Conservation (phyloP, 305 asterid genomes). For the Fraxinus baroniana region DNA sequence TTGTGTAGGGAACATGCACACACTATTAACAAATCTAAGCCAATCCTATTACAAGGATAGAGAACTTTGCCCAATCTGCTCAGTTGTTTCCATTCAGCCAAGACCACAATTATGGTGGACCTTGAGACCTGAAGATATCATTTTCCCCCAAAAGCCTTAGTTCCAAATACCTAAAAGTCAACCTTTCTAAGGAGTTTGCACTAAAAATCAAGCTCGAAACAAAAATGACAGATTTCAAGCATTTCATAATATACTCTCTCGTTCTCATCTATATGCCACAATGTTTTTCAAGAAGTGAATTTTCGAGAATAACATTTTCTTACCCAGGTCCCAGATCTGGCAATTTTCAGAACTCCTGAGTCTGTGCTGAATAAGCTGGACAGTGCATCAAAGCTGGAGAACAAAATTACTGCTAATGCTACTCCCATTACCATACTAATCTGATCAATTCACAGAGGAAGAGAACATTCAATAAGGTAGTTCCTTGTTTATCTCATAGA, state of each 20-base stretch:
- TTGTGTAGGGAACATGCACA: background rate
- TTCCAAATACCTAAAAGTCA: background rate
- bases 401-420: constrained; percentile 58
- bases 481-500: constrained; percentile 15
- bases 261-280: background rate
- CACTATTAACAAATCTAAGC: background rate
- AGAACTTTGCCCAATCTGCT: background rate
- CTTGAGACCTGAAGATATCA: background rate
- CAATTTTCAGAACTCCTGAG: constrained; percentile 64
- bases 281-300: constrained; percentile 6
- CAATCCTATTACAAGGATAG: background rate
- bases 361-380: constrained; percentile 78
- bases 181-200: background rate
- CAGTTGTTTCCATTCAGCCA: background rate
- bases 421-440: constrained; percentile 65
- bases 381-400: constrained; percentile 59
- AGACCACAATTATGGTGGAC: background rate
- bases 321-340: constrained; percentile 85
- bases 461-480: constrained; percentile 11
- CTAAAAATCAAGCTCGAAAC: background rate
- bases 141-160: background rate
- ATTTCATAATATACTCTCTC: background rate
- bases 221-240: background rate
- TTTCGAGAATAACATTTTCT: constrained; percentile 27
- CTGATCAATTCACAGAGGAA: constrained; percentile 36